Percentiles rank a stretch among this genome's conserved stretches.
These are phyloP conservation scores for Pulveroboletus sp. DNA, from an alignment of 768 basidiomycete species.

Conservation along the genomic window DNA sequence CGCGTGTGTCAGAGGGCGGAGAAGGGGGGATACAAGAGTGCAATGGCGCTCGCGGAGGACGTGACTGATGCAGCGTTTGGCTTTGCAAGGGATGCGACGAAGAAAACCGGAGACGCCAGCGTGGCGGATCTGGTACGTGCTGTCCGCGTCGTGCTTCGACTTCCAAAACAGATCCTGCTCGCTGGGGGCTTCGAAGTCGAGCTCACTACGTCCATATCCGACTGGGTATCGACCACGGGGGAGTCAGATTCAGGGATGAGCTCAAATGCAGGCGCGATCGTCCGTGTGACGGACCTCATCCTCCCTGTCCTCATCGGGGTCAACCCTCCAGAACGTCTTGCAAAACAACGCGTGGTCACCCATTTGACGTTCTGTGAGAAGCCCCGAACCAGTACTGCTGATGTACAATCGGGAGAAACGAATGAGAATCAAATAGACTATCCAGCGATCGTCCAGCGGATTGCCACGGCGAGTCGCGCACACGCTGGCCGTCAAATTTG, in stretches of 20 bases:
- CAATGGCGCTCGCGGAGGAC: slow-evolving; percentile 33
- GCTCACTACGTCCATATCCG: slow-evolving; percentile 22
- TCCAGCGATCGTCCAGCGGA: slow-evolving; percentile 30
- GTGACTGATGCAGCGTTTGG: slow-evolving; percentile 37
- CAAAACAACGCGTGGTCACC: slow-evolving; percentile 59
- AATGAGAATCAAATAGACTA: slow-evolving; percentile 32
- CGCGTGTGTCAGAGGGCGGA: slow-evolving; percentile 19
- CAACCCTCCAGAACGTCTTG: slow-evolving; percentile 62
- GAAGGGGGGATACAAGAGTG: slow-evolving; percentile 22
- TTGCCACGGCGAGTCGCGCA: slow-evolving; percentile 23
- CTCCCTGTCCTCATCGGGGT: slow-evolving; percentile 64
- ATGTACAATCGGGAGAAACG: background rate
- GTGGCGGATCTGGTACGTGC: slow-evolving; percentile 12
- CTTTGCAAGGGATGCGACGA: slow-evolving; percentile 35
- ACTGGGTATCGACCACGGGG: background rate
- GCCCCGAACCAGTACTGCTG: slow-evolving; percentile 3
- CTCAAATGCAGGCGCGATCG: slow-evolving; percentile 20
- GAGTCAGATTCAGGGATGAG: background rate
- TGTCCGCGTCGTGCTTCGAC: slow-evolving; percentile 40
- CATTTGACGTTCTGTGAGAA: slow-evolving; percentile 46
- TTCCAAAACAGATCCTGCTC: slow-evolving; percentile 51
- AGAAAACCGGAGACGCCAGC: background rate
- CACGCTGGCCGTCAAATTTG: too few species aligned
- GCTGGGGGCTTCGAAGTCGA: slow-evolving; percentile 43
- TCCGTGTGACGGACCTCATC: slow-evolving; percentile 44